Evolutionary conservation across 2,329 filamentous ascomycete genomes (phyloP).

Genomic region (Knufia fluminis): DNA sequence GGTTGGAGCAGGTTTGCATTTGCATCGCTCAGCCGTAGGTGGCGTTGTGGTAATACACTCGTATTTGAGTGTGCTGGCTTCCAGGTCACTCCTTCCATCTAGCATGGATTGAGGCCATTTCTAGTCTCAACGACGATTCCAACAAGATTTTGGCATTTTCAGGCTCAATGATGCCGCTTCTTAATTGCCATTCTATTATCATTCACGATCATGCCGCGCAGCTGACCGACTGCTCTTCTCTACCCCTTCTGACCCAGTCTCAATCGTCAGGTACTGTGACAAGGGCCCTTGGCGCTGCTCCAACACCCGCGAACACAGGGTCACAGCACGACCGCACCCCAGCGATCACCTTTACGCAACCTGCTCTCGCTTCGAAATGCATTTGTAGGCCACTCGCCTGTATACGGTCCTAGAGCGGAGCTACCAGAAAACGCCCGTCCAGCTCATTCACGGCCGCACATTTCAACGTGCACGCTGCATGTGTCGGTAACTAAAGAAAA

Average conservation of each 20-base stretch:
- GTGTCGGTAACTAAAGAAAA: neutral
- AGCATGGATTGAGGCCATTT: neutral
- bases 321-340: neutral
- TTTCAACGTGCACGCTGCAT: neutral
- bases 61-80: neutral
- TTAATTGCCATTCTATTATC: too few species aligned
- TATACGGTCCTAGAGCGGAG: neutral
- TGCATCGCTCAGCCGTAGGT: neutral
- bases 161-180: too few species aligned
- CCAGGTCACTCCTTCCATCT: neutral
- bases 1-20: neutral
- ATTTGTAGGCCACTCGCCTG: neutral
- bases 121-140: neutral
- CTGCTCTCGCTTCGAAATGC: neutral
- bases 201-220: too few species aligned
- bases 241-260: neutral
- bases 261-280: neutral
- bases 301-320: neutral
- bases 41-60: slow-evolving; percentile 2
- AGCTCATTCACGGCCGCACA: neutral
- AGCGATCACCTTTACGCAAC: neutral
- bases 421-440: neutral
- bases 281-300: neutral
- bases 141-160: too few species aligned
- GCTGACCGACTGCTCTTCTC: too few species aligned